Conservation (phyloP, 225 moss, liverwort and hornwort genomes). For the Thuidium tamariscinum region DNA sequence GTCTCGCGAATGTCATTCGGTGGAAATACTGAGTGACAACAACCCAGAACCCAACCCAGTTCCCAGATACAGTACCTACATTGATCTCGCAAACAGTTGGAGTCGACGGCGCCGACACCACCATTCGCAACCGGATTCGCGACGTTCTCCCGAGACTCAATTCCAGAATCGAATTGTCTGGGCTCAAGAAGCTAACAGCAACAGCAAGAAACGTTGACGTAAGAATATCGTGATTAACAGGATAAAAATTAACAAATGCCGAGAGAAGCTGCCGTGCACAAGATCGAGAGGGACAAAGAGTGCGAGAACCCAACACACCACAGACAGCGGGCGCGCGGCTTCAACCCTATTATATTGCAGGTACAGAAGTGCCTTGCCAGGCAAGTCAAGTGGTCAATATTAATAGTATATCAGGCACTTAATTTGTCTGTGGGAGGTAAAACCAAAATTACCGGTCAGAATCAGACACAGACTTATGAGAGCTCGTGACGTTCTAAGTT, state of each 20-base stretch:
- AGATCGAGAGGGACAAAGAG: neutral
- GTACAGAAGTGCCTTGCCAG: neutral
- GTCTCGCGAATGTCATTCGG: neutral
- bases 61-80: constrained; percentile 3
- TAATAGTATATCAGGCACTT: neutral
- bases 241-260: neutral
- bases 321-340: neutral
- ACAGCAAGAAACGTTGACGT: neutral
- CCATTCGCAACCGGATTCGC: neutral
- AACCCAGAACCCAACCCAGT: neutral
- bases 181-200: neutral
- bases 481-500: neutral
- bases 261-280: neutral
- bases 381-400: neutral
- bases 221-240: neutral
- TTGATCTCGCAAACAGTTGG: neutral
- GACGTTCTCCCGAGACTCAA: neutral
- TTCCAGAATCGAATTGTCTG: neutral
- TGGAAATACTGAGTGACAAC: neutral
- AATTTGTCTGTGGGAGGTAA: neutral
- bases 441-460: neutral
- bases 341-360: neutral
- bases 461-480: too few species aligned
- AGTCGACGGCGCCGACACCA: neutral
- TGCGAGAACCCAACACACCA: neutral